Base-by-base conservation (phyloP, 164 flowering plant species). In the Pachysandra terminalis region DNA sequence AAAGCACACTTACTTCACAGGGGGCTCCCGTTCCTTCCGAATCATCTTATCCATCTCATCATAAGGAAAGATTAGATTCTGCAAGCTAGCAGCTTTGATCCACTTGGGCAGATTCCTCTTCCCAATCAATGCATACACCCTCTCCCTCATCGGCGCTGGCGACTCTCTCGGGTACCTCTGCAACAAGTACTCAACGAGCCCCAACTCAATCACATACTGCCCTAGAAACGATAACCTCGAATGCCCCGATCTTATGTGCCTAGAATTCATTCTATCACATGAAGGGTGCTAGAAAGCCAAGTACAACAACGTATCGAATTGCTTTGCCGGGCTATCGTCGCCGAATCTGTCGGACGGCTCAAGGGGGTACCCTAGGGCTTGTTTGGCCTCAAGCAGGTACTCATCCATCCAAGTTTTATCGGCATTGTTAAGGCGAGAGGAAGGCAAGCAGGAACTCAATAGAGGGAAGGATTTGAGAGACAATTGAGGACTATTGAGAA, bases 81-180 rank as follows among this genome's bases (percentile, higher is more conserved):
- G 94, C 87, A 96, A 85, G 77, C 97, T 85, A 27, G 99, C 98
- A 59, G 93, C 97, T 71, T 89, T 96, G 57, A 92, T 85, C 97
- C 97, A 92, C 82, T 77, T 84, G 45, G 99, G 87, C 72, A 95
- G 58, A 71, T 69, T 72, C 81, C 90, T 85, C 90, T 92, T 95
- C 80, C 99, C 99, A 76, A 89, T 90, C 76, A 95, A 81, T 16
- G 72, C 96, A 85, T 67, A 95, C 59, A 92, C 93, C 72, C 99
- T 84, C 78, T 95, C 99, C 84, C 99, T 89, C 86, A 95, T 88
- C 6, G 97, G 94, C 23, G 83, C 99, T 0, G 97, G 99, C 0
- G 91, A 81, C 77, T 95, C 99, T 79, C 99, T 85, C 19, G 99
- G 99, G 66, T 89, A 92, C 75, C 98, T 72, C 87, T 92, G 99